Evolutionary conservation across 306 rosid species (phyloP), one percentile per base, ranked within the genome.

Genomic region (Carpinus viminea): DNA sequence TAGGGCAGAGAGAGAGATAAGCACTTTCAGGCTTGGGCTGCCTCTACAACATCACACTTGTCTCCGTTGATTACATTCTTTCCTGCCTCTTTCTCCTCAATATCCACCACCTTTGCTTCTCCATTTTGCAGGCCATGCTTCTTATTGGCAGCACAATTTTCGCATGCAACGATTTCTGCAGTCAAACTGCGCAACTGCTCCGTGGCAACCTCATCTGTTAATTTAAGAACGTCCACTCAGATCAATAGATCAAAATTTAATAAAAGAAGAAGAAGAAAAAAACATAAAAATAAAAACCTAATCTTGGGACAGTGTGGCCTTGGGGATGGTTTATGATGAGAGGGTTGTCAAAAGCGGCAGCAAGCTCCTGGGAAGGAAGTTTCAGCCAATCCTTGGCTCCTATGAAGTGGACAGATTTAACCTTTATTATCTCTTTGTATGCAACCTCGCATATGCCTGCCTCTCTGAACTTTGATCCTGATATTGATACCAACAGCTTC

Each of bases 371-470:
- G 15, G 94, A 83, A 45, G 96, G 97, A 36, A 84, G 56, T 83
- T 92, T 92, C 70, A 90, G 75, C 98, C 97, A 89, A 78, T 94
- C 97, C 81, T 94, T 92, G 1, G 83, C 98, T 64, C 97, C 98
- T 31, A 94, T 85, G 46, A 94, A 86, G 70, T 94, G 98, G 54
- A 92, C 89, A 69, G 96, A 92, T 85, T 90, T 90, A 18, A 70
- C 96, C 84, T 88, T 85, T 68, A 92, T 83, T 7, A 68, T 53
- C 34, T 92, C 90, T 83, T 86, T 90, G 80, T 94, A 94, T 26
- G 97, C 98, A 75, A 89, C 73, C 45, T 92, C 93, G 53, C 94
- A 89, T 70, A 90, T 94, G 81, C 82, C 83, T 20, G 96, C 88
- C 79, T 90, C 93, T 89, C 97, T 90, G 86, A 92, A 90, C 81